Evolutionary conservation across 331 rosid genomes (phyloP).

Genomic region (Acacia pycnantha): DNA sequence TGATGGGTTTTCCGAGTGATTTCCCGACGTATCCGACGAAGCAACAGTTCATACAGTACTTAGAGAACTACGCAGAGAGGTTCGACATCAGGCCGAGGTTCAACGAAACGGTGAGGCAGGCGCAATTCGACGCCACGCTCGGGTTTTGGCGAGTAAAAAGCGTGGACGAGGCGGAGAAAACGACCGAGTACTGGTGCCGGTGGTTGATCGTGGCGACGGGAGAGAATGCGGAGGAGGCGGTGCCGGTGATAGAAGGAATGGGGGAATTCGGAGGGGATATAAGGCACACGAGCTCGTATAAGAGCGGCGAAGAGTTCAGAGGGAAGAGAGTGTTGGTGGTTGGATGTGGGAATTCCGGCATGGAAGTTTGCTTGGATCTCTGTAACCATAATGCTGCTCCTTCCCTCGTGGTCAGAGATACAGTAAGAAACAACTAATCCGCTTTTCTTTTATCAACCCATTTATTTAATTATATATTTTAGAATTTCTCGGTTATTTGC

Average conservation of each 20-base stretch:
- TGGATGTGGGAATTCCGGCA: conserved; percentile 98
- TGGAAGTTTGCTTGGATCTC: conserved; percentile 98
- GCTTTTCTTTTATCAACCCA: background rate
- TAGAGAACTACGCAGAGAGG: conserved; percentile 52
- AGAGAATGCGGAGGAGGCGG: conserved; percentile 89
- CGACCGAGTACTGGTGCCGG: conserved; percentile 63
- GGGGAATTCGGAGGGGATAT: conserved; percentile 57
- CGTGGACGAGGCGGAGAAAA: background rate
- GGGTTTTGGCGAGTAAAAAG: conserved; percentile 66
- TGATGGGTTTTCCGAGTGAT: conserved; percentile 57
- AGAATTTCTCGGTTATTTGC: background rate
- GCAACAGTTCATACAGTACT: conserved; percentile 69
- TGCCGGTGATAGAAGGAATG: conserved; percentile 71
- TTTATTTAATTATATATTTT: background rate
- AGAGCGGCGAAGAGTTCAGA: conserved; percentile 67
- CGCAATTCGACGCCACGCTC: conserved; percentile 52
- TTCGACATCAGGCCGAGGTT: conserved; percentile 63
- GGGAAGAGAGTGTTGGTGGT: conserved; percentile 84
- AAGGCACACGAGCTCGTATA: conserved; percentile 73
- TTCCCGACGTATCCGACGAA: conserved; percentile 89
- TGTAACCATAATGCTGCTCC: conserved; percentile 78
- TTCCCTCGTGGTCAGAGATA: conserved; percentile 80
- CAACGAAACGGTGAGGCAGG: conserved; percentile 56
- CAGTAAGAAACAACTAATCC: conserved; percentile 50
- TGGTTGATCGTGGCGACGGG: conserved; percentile 96